phyloP scores from a whole-genome alignment of 1,284 basidiomycete species.

The Mycosarcoma mackinlayi region DNA sequence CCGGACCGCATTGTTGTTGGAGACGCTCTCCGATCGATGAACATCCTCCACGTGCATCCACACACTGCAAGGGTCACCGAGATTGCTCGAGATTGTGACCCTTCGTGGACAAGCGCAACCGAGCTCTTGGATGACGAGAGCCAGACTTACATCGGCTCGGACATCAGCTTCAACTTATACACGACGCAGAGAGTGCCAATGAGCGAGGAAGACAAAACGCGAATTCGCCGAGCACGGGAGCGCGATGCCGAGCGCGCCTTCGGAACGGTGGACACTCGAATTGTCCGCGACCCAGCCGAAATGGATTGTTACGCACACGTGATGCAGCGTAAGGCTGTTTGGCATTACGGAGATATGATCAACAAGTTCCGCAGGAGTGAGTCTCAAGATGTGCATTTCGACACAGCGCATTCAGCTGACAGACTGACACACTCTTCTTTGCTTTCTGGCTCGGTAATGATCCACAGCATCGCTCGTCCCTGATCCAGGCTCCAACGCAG shows the following conservation, averaged over 20 bases:
- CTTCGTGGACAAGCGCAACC: conserved; percentile 64
- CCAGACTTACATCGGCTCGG: conserved; percentile 63
- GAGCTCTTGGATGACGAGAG: conserved; percentile 43
- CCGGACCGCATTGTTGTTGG: conserved; percentile 58
- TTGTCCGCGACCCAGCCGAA: conserved; percentile 3
- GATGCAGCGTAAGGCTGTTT: conserved; percentile 58
- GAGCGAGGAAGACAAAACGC: conserved; percentile 30
- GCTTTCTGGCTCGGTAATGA: not conserved
- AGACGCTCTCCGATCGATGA: conserved; percentile 64
- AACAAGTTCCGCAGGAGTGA: conserved; percentile 53
- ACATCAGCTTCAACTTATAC: conserved; percentile 65
- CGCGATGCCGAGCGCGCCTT: conserved; percentile 24
- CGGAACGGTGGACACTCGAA: not conserved
- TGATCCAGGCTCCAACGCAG: conserved; percentile 11
- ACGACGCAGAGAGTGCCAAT: conserved; percentile 52
- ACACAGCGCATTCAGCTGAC: not conserved
- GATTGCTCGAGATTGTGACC: conserved; percentile 63
- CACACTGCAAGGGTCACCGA: conserved; percentile 46
- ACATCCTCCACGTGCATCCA: conserved; percentile 52
- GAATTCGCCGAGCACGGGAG: conserved; percentile 40
- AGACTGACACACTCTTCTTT: conserved; percentile 2
- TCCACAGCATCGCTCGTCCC: conserved; percentile 24
- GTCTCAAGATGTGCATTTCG: conserved; percentile 6
- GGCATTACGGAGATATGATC: conserved; percentile 66
- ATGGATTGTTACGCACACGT: conserved; percentile 43